A percentile compares a stretch with the other conserved stretches of the same genome.
phyloP scores from a whole-genome alignment of 768 basidiomycete genomes.

The Clavulina sp. region DNA sequence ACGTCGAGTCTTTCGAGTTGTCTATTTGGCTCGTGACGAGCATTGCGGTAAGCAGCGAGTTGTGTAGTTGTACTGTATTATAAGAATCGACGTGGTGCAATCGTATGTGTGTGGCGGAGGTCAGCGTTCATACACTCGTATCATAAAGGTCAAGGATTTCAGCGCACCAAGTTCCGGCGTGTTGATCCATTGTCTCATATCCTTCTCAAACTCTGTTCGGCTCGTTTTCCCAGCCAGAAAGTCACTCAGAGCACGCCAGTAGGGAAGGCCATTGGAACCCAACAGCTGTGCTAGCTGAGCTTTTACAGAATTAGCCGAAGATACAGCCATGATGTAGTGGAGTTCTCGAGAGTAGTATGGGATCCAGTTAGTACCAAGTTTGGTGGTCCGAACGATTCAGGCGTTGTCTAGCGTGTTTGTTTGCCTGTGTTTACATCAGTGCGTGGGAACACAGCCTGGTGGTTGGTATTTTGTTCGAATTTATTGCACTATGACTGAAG shows the following conservation, averaged over 20 bases:
- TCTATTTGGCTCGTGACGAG: background rate
- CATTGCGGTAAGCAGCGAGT: slow-evolving; percentile 6
- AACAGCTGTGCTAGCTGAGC: slow-evolving; percentile 7
- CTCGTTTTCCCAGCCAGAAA: slow-evolving; percentile 8
- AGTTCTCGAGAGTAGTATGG: too few species aligned
- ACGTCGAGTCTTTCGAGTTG: background rate
- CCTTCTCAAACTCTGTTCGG: slow-evolving; percentile 7
- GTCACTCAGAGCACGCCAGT: slow-evolving; percentile 7
- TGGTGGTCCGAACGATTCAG: too few species aligned
- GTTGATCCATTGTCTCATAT: slow-evolving; percentile 10
- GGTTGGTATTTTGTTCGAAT: too few species aligned
- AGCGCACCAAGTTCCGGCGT: slow-evolving; percentile 9
- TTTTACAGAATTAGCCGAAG: too few species aligned
- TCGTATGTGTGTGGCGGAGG: background rate
- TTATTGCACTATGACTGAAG: too few species aligned
- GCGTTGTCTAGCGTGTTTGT: too few species aligned
- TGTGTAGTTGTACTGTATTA: slow-evolving; percentile 7
- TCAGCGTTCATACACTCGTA: background rate
- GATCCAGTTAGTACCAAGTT: too few species aligned
- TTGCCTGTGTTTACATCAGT: too few species aligned
- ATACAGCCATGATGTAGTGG: too few species aligned
- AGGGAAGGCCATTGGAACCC: slow-evolving; percentile 4
- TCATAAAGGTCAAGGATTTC: background rate
- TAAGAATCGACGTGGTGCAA: background rate
- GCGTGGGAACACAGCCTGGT: too few species aligned